Percentiles rank a stretch among this genome's conserved stretches.
phyloP scores from a whole-genome alignment of 306 rosid species.

The Senna siamea region DNA sequence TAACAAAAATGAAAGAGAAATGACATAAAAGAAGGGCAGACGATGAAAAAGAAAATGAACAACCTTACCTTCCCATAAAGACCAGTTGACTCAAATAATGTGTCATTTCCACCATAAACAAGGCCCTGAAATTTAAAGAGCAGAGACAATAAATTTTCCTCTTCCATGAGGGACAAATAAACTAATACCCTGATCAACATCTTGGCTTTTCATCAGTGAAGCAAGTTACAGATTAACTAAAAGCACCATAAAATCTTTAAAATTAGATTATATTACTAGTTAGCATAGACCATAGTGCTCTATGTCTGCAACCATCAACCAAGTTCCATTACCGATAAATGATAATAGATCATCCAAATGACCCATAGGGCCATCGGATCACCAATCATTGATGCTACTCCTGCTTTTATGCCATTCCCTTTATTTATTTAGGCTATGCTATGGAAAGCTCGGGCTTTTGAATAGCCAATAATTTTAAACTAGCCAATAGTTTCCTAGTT shows the following conservation, averaged over 20 bases:
- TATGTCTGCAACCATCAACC: neutral
- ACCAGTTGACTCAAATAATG: constrained; percentile 88
- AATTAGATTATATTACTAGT: neutral
- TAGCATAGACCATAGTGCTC: neutral
- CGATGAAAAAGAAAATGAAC: neutral
- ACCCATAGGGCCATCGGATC: neutral
- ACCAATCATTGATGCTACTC: neutral
- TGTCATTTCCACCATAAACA: constrained; percentile 73
- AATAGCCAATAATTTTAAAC: too few relatives aligned
- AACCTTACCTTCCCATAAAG: constrained; percentile 62
- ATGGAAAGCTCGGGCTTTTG: too few relatives aligned
- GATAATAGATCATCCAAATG: neutral
- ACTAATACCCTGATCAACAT: neutral
- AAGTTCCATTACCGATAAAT: neutral
- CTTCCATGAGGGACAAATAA: constrained; percentile 11
- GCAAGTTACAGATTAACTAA: neutral
- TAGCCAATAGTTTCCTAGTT: neutral
- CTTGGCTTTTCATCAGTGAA: neutral
- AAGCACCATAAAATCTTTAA: neutral
- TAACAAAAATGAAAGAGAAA: neutral
- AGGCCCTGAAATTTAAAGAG: constrained; percentile 71
- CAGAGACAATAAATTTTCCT: constrained; percentile 22
- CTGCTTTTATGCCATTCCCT: neutral
- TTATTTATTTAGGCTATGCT: too few relatives aligned
- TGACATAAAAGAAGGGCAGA: neutral